Evolutionary conservation across 257 asterid genomes (phyloP).

Genomic region (Rhazya stricta): DNA sequence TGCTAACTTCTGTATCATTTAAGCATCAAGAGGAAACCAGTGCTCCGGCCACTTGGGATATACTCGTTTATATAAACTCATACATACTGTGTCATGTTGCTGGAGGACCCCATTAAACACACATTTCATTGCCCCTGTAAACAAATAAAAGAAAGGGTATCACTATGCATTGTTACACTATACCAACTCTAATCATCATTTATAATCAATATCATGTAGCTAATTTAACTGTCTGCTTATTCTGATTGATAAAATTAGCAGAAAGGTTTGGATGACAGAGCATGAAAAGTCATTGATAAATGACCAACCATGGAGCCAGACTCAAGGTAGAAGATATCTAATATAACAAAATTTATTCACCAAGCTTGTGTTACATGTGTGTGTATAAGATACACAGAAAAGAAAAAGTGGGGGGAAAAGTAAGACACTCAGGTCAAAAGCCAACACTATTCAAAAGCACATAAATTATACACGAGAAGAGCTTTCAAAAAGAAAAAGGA

Average conservation of each 20-base stretch:
- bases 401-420: too few species aligned
- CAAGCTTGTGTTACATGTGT: not conserved
- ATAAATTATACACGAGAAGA: not conserved
- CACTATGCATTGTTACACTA: not conserved
- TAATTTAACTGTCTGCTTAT: not conserved
- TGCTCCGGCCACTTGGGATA: slow-evolving; percentile 92
- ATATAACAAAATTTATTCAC: not conserved
- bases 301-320: not conserved
- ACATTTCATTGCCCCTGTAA: slow-evolving; percentile 90
- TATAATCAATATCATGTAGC: not conserved
- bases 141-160: not conserved
- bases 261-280: not conserved
- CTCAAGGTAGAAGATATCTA: not conserved
- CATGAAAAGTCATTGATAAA: not conserved
- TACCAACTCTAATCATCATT: not conserved
- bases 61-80: slow-evolving; percentile 80
- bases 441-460: not conserved
- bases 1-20: slow-evolving; percentile 10
- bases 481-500: too few species aligned
- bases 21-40: slow-evolving; percentile 61
- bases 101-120: slow-evolving; percentile 71
- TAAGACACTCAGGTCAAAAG: too few species aligned
- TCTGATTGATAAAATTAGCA: not conserved
- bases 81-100: slow-evolving; percentile 89
- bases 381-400: not conserved